Percentiles rank a stretch among this genome's conserved stretches.
Evolutionary conservation across 768 basidiomycete genomes (phyloP).

Genomic region (Serendipita sp.): DNA sequence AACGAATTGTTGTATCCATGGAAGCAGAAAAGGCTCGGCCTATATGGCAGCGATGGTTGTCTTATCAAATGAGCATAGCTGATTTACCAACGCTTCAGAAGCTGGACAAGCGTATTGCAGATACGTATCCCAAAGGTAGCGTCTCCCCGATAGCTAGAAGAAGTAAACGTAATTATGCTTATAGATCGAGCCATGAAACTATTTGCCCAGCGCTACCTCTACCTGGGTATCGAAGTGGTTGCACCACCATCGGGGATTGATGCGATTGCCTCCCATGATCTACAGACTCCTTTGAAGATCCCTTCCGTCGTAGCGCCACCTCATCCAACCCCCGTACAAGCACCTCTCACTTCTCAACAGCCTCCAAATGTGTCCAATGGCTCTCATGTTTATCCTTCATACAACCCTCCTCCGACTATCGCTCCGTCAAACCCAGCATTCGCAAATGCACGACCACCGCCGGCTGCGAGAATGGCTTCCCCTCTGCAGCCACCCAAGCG

Average conservation of each 20-base stretch:
- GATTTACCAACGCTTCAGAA: constrained; percentile 76
- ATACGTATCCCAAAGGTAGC: constrained; percentile 69
- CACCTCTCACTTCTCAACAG: constrained; percentile 1
- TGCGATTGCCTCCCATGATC: constrained; percentile 9
- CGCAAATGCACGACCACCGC: constrained; percentile 9
- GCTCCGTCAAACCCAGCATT: constrained; percentile 9
- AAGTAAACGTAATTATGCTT: neutral
- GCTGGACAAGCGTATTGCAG: constrained; percentile 75
- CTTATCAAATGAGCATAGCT: constrained; percentile 92
- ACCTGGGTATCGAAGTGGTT: constrained; percentile 74
- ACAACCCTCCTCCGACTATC: constrained; percentile 10
- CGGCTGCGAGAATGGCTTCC: constrained; percentile 3
- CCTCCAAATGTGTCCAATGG: neutral
- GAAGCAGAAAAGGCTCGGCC: constrained; percentile 56
- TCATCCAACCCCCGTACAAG: constrained; percentile 16
- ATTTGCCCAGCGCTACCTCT: constrained; percentile 73
- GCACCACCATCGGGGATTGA: constrained; percentile 32
- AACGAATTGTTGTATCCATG: constrained; percentile 68
- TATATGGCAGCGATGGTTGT: constrained; percentile 91
- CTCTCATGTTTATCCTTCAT: neutral
- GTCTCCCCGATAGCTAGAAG: constrained; percentile 12
- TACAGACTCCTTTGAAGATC: constrained; percentile 5
- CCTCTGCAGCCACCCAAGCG: constrained; percentile 10
- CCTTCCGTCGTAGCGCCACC: constrained; percentile 6
- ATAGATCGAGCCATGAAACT: constrained; percentile 80